Base-by-base conservation (phyloP, 2,329 filamentous ascomycete species). In the Thyridium curvatum region DNA sequence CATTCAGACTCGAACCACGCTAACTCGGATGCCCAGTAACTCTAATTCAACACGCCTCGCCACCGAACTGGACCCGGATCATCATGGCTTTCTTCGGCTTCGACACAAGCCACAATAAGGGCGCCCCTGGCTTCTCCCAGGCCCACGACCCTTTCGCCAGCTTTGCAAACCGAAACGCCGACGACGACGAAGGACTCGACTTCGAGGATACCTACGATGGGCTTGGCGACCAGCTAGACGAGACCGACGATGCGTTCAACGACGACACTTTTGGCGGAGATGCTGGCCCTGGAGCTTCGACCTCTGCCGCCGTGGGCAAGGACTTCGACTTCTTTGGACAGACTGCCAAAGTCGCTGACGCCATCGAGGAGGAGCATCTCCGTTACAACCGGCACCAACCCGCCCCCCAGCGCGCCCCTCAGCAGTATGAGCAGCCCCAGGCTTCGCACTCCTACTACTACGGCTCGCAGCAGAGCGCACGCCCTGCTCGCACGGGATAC, bases 201-300 rank as follows among this genome's bases (percentile, higher is more conserved):
- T 98, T 97, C 52, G 93, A 98, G 53, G 89, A 98, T 58, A 97
- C 91, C 30, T 97, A 97, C 59, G 93, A 98, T 62, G 91, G 91
- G 14, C 72, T 98, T 31, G 93, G 89, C 41, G 86, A 95, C 56
- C 81, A 86, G 60, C 81, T 98, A 29, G 83, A 95, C 53, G 91
- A 98, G 59, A 83, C 86, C 15, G 86, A 91, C 54, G 93, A 98
- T 69, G 88, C 77, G 37, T 88, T 96, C 72, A 98, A 98, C 62
- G 88, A 97, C 53, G 93, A 97, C 58, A 98, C 93, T 2, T 98
- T 98, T 58, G 86, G 77, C 18, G 55, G 67, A 32, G 62, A 58
- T 12, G 57, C 56, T 41, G 65, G 61, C 29, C 65, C 60, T 18
- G 43, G 39, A 14, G n/a, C 38, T 16, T 26, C 21, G 14, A 55